Base-by-base conservation (phyloP, 2,329 filamentous ascomycete genomes). In the Curvularia eragrostidis region DNA sequence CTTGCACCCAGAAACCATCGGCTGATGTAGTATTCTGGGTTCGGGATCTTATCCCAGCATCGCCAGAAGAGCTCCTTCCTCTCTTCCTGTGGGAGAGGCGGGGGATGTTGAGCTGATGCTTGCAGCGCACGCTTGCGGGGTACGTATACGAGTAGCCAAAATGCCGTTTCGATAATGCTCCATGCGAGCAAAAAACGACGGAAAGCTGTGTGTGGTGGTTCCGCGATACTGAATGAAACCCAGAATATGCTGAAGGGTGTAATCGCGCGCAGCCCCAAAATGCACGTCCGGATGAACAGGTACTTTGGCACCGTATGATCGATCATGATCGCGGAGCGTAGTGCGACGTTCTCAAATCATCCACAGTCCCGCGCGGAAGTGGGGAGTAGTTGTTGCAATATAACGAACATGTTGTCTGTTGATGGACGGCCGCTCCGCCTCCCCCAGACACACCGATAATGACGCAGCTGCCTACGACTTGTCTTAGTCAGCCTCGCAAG, bases 1-100 rank as follows among this genome's bases (percentile, higher is more conserved):
- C 82, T 78, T 1, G 87, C 85, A 30, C 84, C 85, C n/a, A 87
- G 78, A 62, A 91, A 90, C 89, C 89, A 91, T 58, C 81, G 80
- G 48, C 77, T 80, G 41, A 91, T 63, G 66, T 89, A 91, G 21
- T 74, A 73, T 52, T 85, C 83, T 0, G 80, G 77, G 60, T 87
- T 82, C 0, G 83, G 77, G 3, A 89, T 80, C 63, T 83, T 85
- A 30, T 76, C 77, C 58, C 83, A 78, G 73, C 85, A 87, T 38
- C 81, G 81, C 49, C 81, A 74, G 68, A 90, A 89, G 2, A 91
- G 76, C 1, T 73, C 79, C 41, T 78, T 75, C 23, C 89, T 81
- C 50, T 86, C 79, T 5, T 80, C 69, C 32, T 75, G 77, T 1
- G 80, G 76, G 9, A 82, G 70, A 1, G 75, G 63, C 7, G 77